A percentile compares a stretch with the other conserved stretches of the same genome.
Evolutionary conservation across 345 rosid genomes (phyloP).

Genomic region (Carallia pectinifolia): DNA sequence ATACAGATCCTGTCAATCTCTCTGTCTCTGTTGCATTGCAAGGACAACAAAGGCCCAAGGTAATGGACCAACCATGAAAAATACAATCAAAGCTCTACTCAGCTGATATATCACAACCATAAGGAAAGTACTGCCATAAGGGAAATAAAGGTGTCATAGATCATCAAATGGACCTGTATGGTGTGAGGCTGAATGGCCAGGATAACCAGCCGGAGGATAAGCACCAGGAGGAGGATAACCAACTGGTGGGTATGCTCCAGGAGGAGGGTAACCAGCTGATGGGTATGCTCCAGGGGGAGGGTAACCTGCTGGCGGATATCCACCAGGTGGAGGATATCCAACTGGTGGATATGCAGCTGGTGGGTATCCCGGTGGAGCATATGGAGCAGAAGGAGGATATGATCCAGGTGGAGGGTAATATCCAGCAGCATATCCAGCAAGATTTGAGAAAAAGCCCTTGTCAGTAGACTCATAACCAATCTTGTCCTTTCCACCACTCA

Average conservation of each 20-base stretch:
- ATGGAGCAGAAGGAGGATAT: slow-evolving; percentile 25
- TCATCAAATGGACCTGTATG: slow-evolving; percentile 24
- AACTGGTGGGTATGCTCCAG: slow-evolving; percentile 8
- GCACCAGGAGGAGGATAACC: slow-evolving; percentile 15
- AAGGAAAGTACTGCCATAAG: background rate
- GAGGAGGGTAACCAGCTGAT: slow-evolving; percentile 46
- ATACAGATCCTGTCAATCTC: no score
- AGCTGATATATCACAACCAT: background rate
- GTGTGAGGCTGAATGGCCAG: slow-evolving; percentile 39
- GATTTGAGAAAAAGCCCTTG: slow-evolving; percentile 64
- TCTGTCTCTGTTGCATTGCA: no score
- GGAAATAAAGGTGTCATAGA: background rate
- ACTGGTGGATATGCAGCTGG: slow-evolving; percentile 54
- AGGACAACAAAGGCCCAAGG: background rate
- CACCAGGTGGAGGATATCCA: slow-evolving; percentile 45
- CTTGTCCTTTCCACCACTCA: slow-evolving; percentile 51
- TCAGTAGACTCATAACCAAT: slow-evolving; percentile 39
- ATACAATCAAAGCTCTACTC: background rate
- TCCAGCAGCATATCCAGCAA: slow-evolving; percentile 64
- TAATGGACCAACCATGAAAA: background rate
- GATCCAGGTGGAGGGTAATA: slow-evolving; percentile 24
- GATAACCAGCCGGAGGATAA: slow-evolving; percentile 46
- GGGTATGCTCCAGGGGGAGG: slow-evolving; percentile 34
- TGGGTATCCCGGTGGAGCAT: slow-evolving; percentile 39
- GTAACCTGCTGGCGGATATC: slow-evolving; percentile 28